Evolutionary conservation across 192 early-diverging fungal genomes (phyloP), one percentile per base, ranked within the genome.

Genomic region (Linnemannia exigua): DNA sequence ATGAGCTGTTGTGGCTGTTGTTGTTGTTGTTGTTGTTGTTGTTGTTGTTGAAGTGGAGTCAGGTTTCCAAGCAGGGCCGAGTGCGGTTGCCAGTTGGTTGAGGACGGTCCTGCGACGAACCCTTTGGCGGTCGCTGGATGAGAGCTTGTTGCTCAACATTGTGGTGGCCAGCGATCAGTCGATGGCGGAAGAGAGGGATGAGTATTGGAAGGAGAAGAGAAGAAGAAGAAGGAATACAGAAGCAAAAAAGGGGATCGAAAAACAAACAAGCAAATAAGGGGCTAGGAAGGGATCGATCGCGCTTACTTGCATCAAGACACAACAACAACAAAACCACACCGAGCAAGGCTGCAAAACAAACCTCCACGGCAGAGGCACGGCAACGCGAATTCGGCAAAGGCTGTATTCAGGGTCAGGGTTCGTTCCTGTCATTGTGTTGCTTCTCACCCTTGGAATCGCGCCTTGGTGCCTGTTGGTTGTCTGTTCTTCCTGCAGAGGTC

Each of bases 31-130:
- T 22, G 67, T 5, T 54, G 76, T 20, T 19, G 50, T 17, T 37
- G 77, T 20, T 5, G 77, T 38, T 36, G 68, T 31, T 31, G 41
- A 5, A 28, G 41, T 35, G 1, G 46, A 15, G 61, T 76, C 37
- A 66, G 69, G 33, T 38, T 52, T 36, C 84, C 84, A 86, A 31
- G 84, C 77, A 41, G 77, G 78, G 0, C 84, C 84, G 7, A 86
- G 66, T 14, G 84, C 63, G 15, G 74, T 77, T 28, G 78, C 68
- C 2, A 86, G 75, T 37, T 86, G 84, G 0, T 63, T 72, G 20
- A 78, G n/a, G 8, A 66, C 66, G 1, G 73, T 70, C 35, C 50
- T 78, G 38, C 82, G 76, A 20, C 20, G 37, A 15, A 70, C 9
- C 28, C 31, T 70, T 36, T 76, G 81, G 28, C 41, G 38, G 6